These are phyloP conservation scores for Halocafeteria seosinensis DNA, from an alignment of 108 stramenopile species.

Conservation along the genomic window DNA sequence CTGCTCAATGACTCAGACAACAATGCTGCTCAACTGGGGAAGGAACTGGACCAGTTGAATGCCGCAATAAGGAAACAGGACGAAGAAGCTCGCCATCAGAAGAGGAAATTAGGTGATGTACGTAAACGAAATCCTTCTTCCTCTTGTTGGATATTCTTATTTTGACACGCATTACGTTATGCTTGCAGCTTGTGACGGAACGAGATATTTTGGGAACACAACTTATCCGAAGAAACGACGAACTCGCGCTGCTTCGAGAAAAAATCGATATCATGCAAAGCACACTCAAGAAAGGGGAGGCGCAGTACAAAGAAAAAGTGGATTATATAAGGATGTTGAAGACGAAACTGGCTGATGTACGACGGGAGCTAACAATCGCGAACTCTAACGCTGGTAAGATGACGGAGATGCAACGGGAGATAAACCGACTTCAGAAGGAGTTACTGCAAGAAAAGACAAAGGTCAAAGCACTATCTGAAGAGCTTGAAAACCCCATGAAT, in stretches of 20 bases:
- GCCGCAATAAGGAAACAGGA: slow-evolving; percentile 50
- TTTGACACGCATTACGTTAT: too few relatives aligned
- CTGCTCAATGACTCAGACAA: slow-evolving; percentile 14
- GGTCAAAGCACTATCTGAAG: slow-evolving; percentile 50
- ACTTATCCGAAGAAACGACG: slow-evolving; percentile 65
- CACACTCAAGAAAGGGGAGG: slow-evolving; percentile 52
- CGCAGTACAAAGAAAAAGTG: slow-evolving; percentile 39
- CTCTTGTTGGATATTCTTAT: slow-evolving; percentile 17
- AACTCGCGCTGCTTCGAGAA: slow-evolving; percentile 58
- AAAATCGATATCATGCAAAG: slow-evolving; percentile 59
- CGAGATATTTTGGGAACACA: slow-evolving; percentile 67
- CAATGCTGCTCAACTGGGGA: slow-evolving; percentile 21
- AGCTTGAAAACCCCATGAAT: slow-evolving; percentile 67
- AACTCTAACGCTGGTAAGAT: slow-evolving; percentile 22
- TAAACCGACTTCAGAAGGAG: slow-evolving; percentile 44
- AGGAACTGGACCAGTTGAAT: slow-evolving; percentile 18
- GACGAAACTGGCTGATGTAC: slow-evolving; percentile 47
- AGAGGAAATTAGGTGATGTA: slow-evolving; percentile 51
- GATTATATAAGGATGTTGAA: slow-evolving; percentile 52
- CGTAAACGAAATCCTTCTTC: too few relatives aligned
- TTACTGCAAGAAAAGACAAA: slow-evolving; percentile 60
- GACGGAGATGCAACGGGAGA: slow-evolving; percentile 43
- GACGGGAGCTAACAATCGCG: slow-evolving; percentile 40
- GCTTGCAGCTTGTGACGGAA: slow-evolving; percentile 56
- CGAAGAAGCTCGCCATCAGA: slow-evolving; percentile 46